Percentiles rank a stretch among this genome's conserved stretches.
Conservation (phyloP, 2,329 filamentous ascomycete genomes). For the Rhexocercosporidium sp. region DNA sequence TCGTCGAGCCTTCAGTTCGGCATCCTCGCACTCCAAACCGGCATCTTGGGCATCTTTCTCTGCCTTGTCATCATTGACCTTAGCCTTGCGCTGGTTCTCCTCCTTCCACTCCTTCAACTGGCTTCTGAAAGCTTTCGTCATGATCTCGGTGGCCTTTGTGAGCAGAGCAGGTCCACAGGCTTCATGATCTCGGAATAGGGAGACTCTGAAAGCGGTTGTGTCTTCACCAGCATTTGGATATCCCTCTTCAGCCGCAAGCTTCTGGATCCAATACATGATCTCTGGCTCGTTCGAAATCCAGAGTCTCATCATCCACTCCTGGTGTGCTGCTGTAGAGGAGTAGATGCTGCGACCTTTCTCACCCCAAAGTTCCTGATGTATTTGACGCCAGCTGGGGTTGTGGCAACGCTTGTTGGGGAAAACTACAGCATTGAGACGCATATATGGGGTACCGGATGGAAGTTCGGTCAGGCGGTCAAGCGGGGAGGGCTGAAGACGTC, state of each 20-base stretch:
- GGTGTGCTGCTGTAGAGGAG: neutral
- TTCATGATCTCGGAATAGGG: neutral
- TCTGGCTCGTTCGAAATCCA: neutral
- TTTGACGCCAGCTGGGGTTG: neutral
- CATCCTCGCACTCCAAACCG: neutral
- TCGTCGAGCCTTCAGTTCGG: neutral
- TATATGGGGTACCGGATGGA: neutral
- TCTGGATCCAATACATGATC: neutral
- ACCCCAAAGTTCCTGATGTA: neutral
- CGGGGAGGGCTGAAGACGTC: neutral
- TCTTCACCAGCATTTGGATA: neutral
- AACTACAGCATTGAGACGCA: neutral
- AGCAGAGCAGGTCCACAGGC: neutral
- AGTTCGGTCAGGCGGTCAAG: neutral
- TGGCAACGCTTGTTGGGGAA: neutral
- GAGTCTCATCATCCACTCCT: conserved; percentile 4
- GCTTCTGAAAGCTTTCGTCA: neutral
- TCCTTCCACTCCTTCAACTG: neutral
- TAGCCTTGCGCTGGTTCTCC: neutral
- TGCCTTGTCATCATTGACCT: neutral
- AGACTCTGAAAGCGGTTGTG: neutral
- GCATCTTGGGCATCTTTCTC: neutral
- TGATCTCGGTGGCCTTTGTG: neutral
- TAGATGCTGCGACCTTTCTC: neutral
- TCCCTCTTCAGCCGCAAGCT: neutral